These are phyloP conservation scores for Tricholoma hemisulphureum DNA, from an alignment of 768 basidiomycete genomes.

Conservation along the genomic window DNA sequence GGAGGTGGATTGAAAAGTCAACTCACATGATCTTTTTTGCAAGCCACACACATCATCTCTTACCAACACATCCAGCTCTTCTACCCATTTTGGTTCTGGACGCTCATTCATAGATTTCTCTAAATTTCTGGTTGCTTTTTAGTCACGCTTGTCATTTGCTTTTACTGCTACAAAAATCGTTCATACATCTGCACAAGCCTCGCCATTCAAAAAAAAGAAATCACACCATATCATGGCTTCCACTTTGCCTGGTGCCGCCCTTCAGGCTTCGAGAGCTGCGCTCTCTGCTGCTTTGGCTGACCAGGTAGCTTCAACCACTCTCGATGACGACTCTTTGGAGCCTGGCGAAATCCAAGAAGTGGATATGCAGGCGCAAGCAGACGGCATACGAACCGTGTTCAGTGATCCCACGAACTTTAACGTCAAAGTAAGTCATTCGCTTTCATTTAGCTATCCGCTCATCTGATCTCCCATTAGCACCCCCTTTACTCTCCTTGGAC, in stretches of 20 bases:
- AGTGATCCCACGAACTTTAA: conserved; percentile 92
- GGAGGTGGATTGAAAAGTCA: conserved; percentile 9
- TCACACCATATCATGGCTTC: conserved; percentile 51
- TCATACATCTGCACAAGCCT: not conserved
- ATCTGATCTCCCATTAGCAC: conserved; percentile 52
- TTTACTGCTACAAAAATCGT: conserved; percentile 10
- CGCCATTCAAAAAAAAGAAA: conserved; percentile 23
- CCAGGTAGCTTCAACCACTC: conserved; percentile 28
- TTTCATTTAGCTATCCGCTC: not conserved
- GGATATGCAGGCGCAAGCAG: conserved; percentile 80
- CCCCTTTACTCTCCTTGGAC: conserved; percentile 95
- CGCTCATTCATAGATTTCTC: not conserved
- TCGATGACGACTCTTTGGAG: conserved; percentile 49
- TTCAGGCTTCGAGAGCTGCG: conserved; percentile 80
- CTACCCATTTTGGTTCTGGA: not conserved
- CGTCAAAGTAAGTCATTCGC: conserved; percentile 69
- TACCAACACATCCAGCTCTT: not conserved
- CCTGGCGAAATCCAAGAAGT: conserved; percentile 87
- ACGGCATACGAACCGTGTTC: conserved; percentile 88
- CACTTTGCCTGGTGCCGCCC: conserved; percentile 58
- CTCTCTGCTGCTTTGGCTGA: conserved; percentile 72
- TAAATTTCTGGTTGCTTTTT: conserved; percentile 7
- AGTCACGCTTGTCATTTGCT: not conserved
- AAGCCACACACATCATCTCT: conserved; percentile 11
- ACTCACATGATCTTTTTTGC: not conserved